A percentile compares a stretch with the other conserved stretches of the same genome.
phyloP scores from a whole-genome alignment of 1,139 yeast genomes.

The Yarrowia galli region DNA sequence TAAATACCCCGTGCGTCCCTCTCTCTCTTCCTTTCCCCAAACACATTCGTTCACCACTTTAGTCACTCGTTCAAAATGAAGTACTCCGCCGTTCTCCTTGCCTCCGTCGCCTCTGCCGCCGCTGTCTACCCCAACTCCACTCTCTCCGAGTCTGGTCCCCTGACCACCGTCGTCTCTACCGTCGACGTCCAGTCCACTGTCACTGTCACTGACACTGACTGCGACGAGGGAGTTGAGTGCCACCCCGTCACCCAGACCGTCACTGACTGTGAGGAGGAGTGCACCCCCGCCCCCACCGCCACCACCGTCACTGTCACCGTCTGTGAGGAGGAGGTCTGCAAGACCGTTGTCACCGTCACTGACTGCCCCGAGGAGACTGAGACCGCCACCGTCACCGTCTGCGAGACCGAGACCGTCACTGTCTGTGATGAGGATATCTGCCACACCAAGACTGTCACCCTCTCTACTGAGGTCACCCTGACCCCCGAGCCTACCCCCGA shows the following conservation, averaged over 20 bases:
- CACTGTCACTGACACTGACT: slow-evolving; percentile 28
- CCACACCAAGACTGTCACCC: slow-evolving; percentile 36
- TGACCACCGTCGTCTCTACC: slow-evolving; percentile 35
- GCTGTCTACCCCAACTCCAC: slow-evolving; percentile 35
- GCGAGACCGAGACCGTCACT: slow-evolving; percentile 38
- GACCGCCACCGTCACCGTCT: slow-evolving; percentile 37
- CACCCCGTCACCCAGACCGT: slow-evolving; percentile 30
- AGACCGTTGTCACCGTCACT: slow-evolving; percentile 37
- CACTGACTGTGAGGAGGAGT: slow-evolving; percentile 36
- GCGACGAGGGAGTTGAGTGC: slow-evolving; percentile 34
- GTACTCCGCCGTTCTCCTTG: slow-evolving; percentile 34
- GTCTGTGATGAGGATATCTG: slow-evolving; percentile 33
- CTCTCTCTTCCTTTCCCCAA: background rate
- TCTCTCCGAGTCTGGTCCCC: slow-evolving; percentile 20
- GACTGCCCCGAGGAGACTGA: slow-evolving; percentile 33
- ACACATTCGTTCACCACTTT: slow-evolving; percentile 15
- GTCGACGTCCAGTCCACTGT: slow-evolving; percentile 22
- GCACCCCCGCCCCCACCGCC: slow-evolving; percentile 31
- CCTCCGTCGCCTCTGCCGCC: slow-evolving; percentile 36
- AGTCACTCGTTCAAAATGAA: slow-evolving; percentile 36
- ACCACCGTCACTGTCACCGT: slow-evolving; percentile 35
- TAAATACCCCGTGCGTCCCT: slow-evolving; percentile 2
- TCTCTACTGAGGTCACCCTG: slow-evolving; percentile 34
- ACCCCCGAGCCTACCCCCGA: slow-evolving; percentile 29
- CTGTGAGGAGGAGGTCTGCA: slow-evolving; percentile 35